Conservation (phyloP, 306 rosid genomes). For the Medicago ruthenica region DNA sequence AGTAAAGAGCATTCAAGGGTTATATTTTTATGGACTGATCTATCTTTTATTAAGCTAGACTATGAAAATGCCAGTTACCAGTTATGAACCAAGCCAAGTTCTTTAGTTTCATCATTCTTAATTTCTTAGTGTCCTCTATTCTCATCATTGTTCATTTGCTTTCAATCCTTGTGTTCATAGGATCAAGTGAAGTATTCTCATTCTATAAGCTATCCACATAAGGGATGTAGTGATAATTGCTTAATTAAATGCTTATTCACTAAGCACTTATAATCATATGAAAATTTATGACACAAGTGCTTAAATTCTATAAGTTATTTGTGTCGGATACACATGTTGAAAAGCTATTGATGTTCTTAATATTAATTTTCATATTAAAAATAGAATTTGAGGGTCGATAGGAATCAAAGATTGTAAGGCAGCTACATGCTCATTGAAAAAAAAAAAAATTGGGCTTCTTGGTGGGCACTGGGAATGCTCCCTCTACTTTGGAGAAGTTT, state of each 20-base stretch:
- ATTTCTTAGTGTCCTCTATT: conserved; percentile 29
- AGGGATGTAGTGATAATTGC: neutral
- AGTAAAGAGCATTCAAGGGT: conserved; percentile 1
- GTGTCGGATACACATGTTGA: neutral
- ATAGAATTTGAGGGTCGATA: neutral
- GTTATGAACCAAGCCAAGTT: conserved; percentile 23
- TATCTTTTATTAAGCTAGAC: conserved; percentile 9
- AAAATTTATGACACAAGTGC: neutral
- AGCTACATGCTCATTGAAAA: conserved; percentile 5
- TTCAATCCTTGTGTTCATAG: conserved; percentile 6
- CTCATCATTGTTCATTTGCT: conserved; percentile 15
- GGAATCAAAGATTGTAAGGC: conserved; percentile 32
- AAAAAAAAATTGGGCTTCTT: neutral
- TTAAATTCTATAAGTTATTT: neutral
- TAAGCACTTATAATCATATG: neutral
- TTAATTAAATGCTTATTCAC: conserved; percentile 8
- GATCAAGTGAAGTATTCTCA: conserved; percentile 28
- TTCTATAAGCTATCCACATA: conserved; percentile 35
- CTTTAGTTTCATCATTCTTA: conserved; percentile 22
- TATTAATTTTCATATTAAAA: conserved; percentile 1
- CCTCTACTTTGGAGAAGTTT: conserved; percentile 23
- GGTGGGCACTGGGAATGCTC: neutral
- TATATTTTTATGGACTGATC: conserved; percentile 13
- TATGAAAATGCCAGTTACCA: conserved; percentile 22
- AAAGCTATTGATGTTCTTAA: neutral